A percentile compares a stretch with the other conserved stretches of the same genome.
Evolutionary conservation across 305 asterid genomes (phyloP).

Genomic region (Fraxinus sp.): DNA sequence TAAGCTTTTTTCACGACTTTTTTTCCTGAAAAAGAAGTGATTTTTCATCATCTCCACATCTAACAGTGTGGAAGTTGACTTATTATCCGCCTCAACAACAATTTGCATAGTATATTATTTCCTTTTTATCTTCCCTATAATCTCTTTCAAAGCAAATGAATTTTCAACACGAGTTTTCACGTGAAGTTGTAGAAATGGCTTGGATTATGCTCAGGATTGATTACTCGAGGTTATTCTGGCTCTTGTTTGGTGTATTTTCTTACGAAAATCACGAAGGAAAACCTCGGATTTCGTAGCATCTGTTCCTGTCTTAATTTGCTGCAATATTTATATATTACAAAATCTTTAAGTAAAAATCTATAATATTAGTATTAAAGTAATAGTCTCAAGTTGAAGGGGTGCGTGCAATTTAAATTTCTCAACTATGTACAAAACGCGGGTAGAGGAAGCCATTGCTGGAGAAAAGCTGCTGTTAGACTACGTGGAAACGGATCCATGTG

Average conservation of each 20-base stretch:
- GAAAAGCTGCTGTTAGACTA: constrained; percentile 40
- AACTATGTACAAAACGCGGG: constrained; percentile 44
- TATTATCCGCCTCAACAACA: not conserved
- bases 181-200: constrained; percentile 47
- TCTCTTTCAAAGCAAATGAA: constrained; percentile 39
- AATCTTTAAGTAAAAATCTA: not conserved
- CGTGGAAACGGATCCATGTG: constrained; percentile 73
- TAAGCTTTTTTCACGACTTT: not conserved
- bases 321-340: not conserved
- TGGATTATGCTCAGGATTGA: constrained; percentile 81
- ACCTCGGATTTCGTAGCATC: constrained; percentile 68
- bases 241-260: constrained; percentile 64
- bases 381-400: not conserved
- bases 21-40: not conserved
- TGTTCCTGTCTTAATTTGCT: not conserved
- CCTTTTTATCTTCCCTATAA: not conserved
- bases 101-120: not conserved
- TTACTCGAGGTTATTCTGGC: constrained; percentile 78
- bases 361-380: not conserved
- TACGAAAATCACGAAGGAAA: constrained; percentile 83
- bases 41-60: constrained; percentile 12
- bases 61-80: constrained; percentile 5
- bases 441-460: constrained; percentile 31
- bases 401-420: not conserved
- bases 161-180: constrained; percentile 39